A percentile compares a stretch with the other conserved stretches of the same genome.
phyloP scores from a whole-genome alignment of 768 basidiomycete species.

The Dendrothele bispora region DNA sequence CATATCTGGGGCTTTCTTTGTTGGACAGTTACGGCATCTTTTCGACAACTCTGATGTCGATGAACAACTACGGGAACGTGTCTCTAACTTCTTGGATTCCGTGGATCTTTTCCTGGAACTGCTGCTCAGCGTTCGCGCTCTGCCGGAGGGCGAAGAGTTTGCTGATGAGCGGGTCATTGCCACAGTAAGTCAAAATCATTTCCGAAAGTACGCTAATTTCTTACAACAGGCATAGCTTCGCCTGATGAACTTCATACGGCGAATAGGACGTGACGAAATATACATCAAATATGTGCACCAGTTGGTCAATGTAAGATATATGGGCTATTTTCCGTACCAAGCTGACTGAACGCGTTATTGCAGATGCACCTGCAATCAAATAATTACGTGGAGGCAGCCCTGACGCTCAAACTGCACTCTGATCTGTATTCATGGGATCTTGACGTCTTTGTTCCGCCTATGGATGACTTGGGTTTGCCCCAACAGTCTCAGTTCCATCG shows the following conservation, averaged over 20 bases:
- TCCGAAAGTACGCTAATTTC: background rate
- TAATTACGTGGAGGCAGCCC: conserved; percentile 90
- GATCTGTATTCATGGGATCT: conserved; percentile 92
- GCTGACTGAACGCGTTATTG: conserved; percentile 5
- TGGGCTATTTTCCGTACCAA: background rate
- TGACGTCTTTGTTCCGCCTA: conserved; percentile 75
- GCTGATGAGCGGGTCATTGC: conserved; percentile 94
- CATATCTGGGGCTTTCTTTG: conserved; percentile 90
- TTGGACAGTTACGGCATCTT: conserved; percentile 84
- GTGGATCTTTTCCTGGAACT: conserved; percentile 93
- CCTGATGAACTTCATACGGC: conserved; percentile 91
- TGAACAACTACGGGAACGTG: conserved; percentile 72
- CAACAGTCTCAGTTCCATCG: conserved; percentile 93
- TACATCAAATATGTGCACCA: conserved; percentile 97
- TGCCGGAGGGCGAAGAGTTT: conserved; percentile 93
- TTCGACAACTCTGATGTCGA: conserved; percentile 86
- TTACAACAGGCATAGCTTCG: conserved; percentile 52
- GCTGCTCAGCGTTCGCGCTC: conserved; percentile 78
- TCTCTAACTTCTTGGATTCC: conserved; percentile 81
- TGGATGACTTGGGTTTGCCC: conserved; percentile 88
- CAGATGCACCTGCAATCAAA: conserved; percentile 88
- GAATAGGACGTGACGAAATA: conserved; percentile 90
- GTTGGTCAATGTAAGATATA: conserved; percentile 75
- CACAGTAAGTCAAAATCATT: conserved; percentile 47
- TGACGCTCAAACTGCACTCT: conserved; percentile 91